Conservation (phyloP, 2,329 filamentous ascomycete species). For the Emergomyces orientalis region DNA sequence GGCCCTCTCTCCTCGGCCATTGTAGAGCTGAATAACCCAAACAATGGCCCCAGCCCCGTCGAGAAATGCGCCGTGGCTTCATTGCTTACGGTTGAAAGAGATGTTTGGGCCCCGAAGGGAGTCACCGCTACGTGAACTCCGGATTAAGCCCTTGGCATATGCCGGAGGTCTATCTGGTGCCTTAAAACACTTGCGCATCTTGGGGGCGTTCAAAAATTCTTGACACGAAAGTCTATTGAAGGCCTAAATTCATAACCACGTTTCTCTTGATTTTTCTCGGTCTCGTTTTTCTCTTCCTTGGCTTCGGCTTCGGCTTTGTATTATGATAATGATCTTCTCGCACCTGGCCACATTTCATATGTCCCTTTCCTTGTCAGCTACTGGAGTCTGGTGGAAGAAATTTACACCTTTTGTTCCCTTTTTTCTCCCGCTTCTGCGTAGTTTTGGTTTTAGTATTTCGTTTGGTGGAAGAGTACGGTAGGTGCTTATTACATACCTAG, state of each 20-base stretch:
- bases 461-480: neutral
- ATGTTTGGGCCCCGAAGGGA: slow-evolving; percentile 14
- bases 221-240: neutral
- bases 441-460: neutral
- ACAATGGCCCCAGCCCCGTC: slow-evolving; percentile 12
- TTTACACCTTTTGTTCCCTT: neutral
- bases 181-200: neutral
- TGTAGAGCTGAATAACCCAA: slow-evolving; percentile 5
- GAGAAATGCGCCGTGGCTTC: slow-evolving; percentile 21
- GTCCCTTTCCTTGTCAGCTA: neutral
- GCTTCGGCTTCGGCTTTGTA: neutral
- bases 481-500: neutral
- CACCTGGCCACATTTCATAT: neutral
- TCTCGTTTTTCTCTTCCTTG: neutral
- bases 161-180: too few species aligned
- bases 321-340: neutral
- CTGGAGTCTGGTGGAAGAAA: neutral
- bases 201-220: neutral
- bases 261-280: neutral
- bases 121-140: neutral
- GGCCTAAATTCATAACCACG: neutral
- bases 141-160: neutral
- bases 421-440: neutral
- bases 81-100: slow-evolving; percentile 18
- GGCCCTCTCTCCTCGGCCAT: neutral